Base-by-base conservation (phyloP, 2,329 filamentous ascomycete species). In the Colletotrichum cereale region DNA sequence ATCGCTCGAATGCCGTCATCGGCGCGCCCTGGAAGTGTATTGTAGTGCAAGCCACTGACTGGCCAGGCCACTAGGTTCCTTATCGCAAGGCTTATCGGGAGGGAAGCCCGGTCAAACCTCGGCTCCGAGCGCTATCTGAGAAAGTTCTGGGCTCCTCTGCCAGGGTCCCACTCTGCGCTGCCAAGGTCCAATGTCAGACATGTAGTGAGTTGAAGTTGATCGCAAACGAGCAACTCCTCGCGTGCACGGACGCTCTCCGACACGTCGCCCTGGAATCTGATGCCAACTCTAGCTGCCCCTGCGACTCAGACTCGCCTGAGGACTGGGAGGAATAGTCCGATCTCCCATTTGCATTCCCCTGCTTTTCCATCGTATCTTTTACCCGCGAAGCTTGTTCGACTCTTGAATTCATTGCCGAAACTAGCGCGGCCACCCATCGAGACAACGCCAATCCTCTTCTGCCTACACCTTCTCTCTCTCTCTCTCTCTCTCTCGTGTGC, bases 111-210 rank as follows among this genome's bases (percentile, higher is more conserved):
- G 53, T 14, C 7, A 38, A 56, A 56, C 34, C 31, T 56, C 53
- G 52, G 52, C 18, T 24, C 31, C 8, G 52, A 14, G 10, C 10
- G 2, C 29, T 7, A 21, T 21, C 18, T 16, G 38, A 4, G 38
- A 24, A 24, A 48, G 47, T 48, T 48, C 26, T 18, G 48, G 53
- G 21, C 11, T n/a, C 1, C 18, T 61, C 18, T 36, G 18, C 24
- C n/a, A 31, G 21, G 26, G 42, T 26, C 21, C 58, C 58, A 62
- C 58, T 18, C 1, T 7, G 18, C 21, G n/a, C 47, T 42, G 58
- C 58, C 58, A 62, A 62, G 58, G 42, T 50, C 60, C 60, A 64
- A 64, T 64, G 36, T 50, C 48, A 55, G 48, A 64, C 62, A 34
- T 26, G 48, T 26, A 34, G 26, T 64, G 62, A 64, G 38, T 56